These are phyloP conservation scores for Cynanchum wilfordii DNA, from an alignment of 257 asterid species.

Conservation along the genomic window DNA sequence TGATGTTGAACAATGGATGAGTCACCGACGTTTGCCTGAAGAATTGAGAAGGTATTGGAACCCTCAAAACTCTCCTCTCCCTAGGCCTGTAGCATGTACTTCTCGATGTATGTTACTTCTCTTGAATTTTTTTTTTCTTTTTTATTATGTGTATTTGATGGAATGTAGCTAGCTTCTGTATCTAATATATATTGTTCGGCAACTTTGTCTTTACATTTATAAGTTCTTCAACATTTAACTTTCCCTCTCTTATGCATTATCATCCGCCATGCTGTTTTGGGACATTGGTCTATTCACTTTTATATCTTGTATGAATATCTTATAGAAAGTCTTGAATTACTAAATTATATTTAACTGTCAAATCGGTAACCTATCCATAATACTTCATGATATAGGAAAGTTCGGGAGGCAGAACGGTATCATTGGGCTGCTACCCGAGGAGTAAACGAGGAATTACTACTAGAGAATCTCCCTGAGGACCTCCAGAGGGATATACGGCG, in stretches of 20 bases:
- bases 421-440: constrained; percentile 96
- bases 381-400: constrained; percentile 44
- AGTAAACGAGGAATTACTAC: constrained; percentile 71
- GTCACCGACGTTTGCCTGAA: constrained; percentile 82
- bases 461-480: constrained; percentile 94
- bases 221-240: not conserved
- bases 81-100: not conserved
- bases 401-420: constrained; percentile 73
- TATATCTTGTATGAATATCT: no score
- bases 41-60: constrained; percentile 57
- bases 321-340: not conserved
- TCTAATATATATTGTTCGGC: not conserved
- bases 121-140: not conserved
- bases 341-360: not conserved
- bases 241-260: not conserved
- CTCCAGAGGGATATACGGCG: constrained; percentile 82
- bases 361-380: not conserved
- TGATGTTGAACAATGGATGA: constrained; percentile 96
- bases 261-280: not conserved
- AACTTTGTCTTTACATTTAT: not conserved
- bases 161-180: not conserved
- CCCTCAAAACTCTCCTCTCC: not conserved
- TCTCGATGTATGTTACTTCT: not conserved
- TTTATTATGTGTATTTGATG: not conserved
- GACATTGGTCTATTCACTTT: no score